phyloP scores from a whole-genome alignment of 2,329 filamentous ascomycete species.

The Cytospora chrysosperma region DNA sequence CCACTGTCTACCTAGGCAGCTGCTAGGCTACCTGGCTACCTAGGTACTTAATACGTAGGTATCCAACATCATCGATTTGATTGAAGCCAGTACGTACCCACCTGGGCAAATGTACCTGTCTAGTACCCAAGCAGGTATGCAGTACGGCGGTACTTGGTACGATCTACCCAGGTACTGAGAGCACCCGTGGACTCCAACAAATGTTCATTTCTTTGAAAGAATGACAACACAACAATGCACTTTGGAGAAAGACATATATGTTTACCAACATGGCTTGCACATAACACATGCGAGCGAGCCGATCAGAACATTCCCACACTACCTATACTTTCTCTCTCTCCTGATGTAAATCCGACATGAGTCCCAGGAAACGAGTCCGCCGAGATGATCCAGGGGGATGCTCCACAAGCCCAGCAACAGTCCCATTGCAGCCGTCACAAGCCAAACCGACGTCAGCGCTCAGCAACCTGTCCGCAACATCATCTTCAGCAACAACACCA shows the following conservation, averaged over 20 bases:
- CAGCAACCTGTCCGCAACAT: slow-evolving; percentile 17
- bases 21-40: too few species aligned
- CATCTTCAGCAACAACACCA: slow-evolving; percentile 18
- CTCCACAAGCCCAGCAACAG: slow-evolving; percentile 22
- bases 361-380: slow-evolving; percentile 42
- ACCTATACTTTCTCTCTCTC: neutral
- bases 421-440: slow-evolving; percentile 27
- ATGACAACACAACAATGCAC: neutral
- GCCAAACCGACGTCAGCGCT: slow-evolving; percentile 23
- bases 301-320: neutral
- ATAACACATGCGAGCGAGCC: neutral
- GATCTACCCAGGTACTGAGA: neutral
- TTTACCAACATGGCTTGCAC: neutral
- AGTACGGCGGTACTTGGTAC: too few species aligned
- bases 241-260: neutral
- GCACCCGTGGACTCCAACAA: neutral
- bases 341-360: slow-evolving; percentile 34
- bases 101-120: neutral
- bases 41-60: too few species aligned
- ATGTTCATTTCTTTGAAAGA: neutral
- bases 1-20: neutral
- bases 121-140: too few species aligned
- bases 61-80: too few species aligned
- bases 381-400: slow-evolving; percentile 34
- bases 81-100: too few species aligned